A percentile compares a stretch with the other conserved stretches of the same genome.
phyloP scores from a whole-genome alignment of 1,284 basidiomycete genomes.

The Apiotrichum domesticum region DNA sequence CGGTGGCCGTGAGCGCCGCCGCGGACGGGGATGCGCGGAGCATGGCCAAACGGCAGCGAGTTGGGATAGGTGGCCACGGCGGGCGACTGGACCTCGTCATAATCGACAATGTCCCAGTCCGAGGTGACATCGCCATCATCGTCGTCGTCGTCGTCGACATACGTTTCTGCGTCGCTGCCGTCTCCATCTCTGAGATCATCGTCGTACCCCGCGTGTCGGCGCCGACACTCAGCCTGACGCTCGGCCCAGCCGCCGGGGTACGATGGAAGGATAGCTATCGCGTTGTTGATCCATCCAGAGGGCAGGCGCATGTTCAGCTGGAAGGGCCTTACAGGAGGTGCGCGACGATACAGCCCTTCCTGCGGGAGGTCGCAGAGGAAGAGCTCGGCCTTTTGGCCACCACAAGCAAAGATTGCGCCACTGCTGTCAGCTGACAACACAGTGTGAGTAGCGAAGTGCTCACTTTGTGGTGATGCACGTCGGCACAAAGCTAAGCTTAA shows the following conservation, averaged over 20 bases:
- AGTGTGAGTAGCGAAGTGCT: constrained; percentile 9
- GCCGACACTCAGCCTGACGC: constrained; percentile 11
- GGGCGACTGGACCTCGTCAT: constrained; percentile 13
- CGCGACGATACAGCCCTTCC: not conserved
- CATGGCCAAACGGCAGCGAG: constrained; percentile 37
- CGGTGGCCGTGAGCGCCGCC: not conserved
- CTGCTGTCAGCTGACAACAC: constrained; percentile 14
- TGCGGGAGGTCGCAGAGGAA: constrained; percentile 34
- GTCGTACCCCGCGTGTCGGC: constrained; percentile 1
- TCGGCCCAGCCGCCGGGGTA: constrained; percentile 31
- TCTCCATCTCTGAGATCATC: not conserved
- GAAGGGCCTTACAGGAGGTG: constrained; percentile 25
- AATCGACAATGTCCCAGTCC: constrained; percentile 13
- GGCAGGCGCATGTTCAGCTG: constrained; percentile 28
- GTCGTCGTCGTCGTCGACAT: constrained; percentile 8
- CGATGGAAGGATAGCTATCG: constrained; percentile 40
- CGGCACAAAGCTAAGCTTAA: constrained; percentile 35
- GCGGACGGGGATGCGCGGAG: constrained; percentile 27
- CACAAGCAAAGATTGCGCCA: constrained; percentile 37
- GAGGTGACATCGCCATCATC: constrained; percentile 10
- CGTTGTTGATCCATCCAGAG: constrained; percentile 43
- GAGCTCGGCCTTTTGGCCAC: constrained; percentile 45
- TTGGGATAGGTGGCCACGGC: constrained; percentile 45
- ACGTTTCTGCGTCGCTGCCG: constrained; percentile 6
- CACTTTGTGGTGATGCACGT: constrained; percentile 43